These are phyloP conservation scores for Pseudogymnoascus sp. DNA, from an alignment of 2,329 filamentous ascomycete species.

Conservation along the genomic window DNA sequence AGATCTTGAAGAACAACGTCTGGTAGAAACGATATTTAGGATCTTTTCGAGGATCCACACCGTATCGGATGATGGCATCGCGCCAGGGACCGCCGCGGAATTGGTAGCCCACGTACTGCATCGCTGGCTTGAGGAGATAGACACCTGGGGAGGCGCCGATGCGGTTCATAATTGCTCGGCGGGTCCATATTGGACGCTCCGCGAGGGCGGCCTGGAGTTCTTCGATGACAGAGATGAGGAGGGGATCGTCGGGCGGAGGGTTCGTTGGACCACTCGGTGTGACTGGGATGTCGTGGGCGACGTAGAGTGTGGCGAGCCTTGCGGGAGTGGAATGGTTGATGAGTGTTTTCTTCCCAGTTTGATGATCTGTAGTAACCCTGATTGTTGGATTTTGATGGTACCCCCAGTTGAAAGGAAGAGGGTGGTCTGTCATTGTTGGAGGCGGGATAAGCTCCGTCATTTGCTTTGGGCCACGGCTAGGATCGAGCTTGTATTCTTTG, in stretches of 20 bases:
- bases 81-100: constrained; percentile 90
- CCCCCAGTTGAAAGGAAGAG: constrained; percentile 67
- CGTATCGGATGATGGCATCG: constrained; percentile 78
- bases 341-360: constrained; percentile 27
- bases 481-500: constrained; percentile 60
- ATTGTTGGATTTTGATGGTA: constrained; percentile 79
- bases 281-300: constrained; percentile 17
- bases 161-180: constrained; percentile 70
- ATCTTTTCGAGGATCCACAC: constrained; percentile 74
- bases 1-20: constrained; percentile 76
- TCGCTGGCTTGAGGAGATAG: constrained; percentile 62
- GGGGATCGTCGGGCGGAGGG: constrained; percentile 34
- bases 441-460: constrained; percentile 71
- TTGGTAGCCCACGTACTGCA: constrained; percentile 82
- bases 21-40: constrained; percentile 77
- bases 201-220: constrained; percentile 60
- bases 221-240: constrained; percentile 57
- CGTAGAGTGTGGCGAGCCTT: constrained; percentile 20
- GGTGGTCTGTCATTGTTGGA: constrained; percentile 67
- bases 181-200: constrained; percentile 76
- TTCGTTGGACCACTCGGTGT: constrained; percentile 17
- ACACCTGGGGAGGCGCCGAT: constrained; percentile 47
- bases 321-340: constrained; percentile 21
- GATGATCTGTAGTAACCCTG: constrained; percentile 32
- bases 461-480: constrained; percentile 50